These are phyloP conservation scores for Astrephomene gubernaculifera DNA, from an alignment of 139 green algal genomes.

Conservation along the genomic window DNA sequence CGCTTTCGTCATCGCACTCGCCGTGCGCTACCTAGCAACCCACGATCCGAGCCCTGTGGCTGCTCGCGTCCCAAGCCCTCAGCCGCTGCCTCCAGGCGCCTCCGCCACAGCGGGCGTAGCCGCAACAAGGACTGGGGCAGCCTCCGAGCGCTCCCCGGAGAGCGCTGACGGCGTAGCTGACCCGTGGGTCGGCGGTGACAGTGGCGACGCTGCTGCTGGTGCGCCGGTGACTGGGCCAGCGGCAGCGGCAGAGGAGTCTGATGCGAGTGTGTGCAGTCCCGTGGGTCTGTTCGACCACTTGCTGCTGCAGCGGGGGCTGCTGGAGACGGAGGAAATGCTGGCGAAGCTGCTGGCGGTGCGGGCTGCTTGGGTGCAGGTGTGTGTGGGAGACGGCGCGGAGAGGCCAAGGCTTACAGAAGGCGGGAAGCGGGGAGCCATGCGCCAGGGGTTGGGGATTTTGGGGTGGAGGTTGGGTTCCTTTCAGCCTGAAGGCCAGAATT, in stretches of 20 bases:
- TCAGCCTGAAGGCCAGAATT: too few species aligned
- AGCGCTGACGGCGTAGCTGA: not conserved
- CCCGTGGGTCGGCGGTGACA: not conserved
- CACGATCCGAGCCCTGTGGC: too few species aligned
- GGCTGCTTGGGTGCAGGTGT: not conserved
- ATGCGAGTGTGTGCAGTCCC: not conserved
- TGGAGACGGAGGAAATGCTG: slow-evolving; percentile 32
- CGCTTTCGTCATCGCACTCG: slow-evolving; percentile 35
- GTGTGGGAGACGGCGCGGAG: not conserved
- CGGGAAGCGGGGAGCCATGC: not conserved
- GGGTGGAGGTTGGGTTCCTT: too few species aligned
- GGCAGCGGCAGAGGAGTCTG: not conserved
- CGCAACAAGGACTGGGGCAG: not conserved
- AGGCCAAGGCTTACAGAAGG: not conserved
- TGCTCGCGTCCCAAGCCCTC: too few species aligned
- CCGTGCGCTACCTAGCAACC: slow-evolving; percentile 1
- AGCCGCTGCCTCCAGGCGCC: not conserved
- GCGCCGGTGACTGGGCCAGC: not conserved
- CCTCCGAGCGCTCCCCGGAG: not conserved
- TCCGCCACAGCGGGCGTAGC: not conserved
- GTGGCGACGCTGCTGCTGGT: not conserved
- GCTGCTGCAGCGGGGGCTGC: not conserved
- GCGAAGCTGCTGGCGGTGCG: slow-evolving; percentile 35
- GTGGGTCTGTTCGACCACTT: slow-evolving; percentile 15
- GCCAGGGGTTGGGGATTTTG: too few species aligned